Conservation (phyloP, 2,329 filamentous ascomycete genomes). For the Aureobasidium musti region DNA sequence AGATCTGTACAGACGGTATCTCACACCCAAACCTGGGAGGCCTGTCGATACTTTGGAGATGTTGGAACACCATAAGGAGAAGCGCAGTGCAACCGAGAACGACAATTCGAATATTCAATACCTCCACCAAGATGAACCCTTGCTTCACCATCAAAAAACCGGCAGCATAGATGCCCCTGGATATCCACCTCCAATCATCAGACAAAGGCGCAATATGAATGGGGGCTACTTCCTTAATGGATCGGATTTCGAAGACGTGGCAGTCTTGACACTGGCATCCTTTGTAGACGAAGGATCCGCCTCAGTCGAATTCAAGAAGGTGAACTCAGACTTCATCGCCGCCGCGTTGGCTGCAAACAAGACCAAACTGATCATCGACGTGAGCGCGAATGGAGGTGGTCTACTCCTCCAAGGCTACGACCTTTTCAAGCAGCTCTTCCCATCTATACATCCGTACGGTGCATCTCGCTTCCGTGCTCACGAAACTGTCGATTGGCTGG, state of each 20-base stretch:
- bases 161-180: slow-evolving; percentile 42
- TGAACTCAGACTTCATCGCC: slow-evolving; percentile 47
- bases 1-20: slow-evolving; percentile 46
- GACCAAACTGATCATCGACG: slow-evolving; percentile 62
- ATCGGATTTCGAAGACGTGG: slow-evolving; percentile 49
- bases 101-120: background rate
- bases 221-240: slow-evolving; percentile 52
- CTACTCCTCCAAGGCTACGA: slow-evolving; percentile 61
- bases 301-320: slow-evolving; percentile 45
- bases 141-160: background rate
- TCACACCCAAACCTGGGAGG: slow-evolving; percentile 34
- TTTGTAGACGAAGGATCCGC: slow-evolving; percentile 43
- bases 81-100: too few relatives aligned
- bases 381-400: slow-evolving; percentile 61
- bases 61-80: background rate
- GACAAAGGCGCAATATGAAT: slow-evolving; percentile 47
- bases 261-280: slow-evolving; percentile 49
- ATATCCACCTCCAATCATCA: slow-evolving; percentile 47
- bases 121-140: background rate
- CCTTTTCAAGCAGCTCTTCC: slow-evolving; percentile 61
- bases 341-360: slow-evolving; percentile 54
- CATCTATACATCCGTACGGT: slow-evolving; percentile 52
- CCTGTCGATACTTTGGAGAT: slow-evolving; percentile 35
- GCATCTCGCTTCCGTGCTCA: slow-evolving; percentile 55
- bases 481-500: slow-evolving; percentile 49